Percentiles rank a stretch among this genome's conserved stretches.
phyloP scores from a whole-genome alignment of 495 filamentous ascomycete species.

The Copromyces sp. region DNA sequence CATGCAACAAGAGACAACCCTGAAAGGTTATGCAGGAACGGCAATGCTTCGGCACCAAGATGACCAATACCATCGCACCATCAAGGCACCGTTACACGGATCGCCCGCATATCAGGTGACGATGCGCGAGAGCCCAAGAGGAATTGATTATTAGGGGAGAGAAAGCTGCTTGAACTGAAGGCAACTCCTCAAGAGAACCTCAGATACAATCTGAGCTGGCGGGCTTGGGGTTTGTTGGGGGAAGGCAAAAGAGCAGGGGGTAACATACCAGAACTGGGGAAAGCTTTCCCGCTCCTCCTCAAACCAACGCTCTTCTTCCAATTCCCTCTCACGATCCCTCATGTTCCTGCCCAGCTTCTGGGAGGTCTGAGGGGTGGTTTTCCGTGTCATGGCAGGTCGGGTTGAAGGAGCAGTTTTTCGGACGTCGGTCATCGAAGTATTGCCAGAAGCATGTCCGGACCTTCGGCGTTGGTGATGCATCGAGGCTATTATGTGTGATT shows the following conservation, averaged over 20 bases:
- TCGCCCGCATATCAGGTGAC: constrained; percentile 35
- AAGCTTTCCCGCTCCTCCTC: constrained; percentile 42
- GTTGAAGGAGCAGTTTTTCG: constrained; percentile 30
- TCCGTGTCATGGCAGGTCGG: constrained; percentile 30
- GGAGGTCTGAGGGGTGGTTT: constrained; percentile 25
- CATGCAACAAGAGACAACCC: not conserved
- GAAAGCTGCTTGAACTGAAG: constrained; percentile 4
- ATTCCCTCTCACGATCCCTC: constrained; percentile 34
- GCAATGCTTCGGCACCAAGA: constrained; percentile 6
- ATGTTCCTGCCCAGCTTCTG: constrained; percentile 35
- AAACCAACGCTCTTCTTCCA: constrained; percentile 36
- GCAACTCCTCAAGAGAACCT: not conserved
- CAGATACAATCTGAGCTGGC: not conserved
- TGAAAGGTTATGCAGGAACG: constrained; percentile 33
- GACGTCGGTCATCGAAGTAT: constrained; percentile 39
- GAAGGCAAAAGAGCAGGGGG: not conserved
- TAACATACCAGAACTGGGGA: constrained; percentile 40
- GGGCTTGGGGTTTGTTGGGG: not conserved
- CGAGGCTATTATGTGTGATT: constrained; percentile 15
- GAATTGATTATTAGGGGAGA: constrained; percentile 15
- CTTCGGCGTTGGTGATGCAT: constrained; percentile 43
- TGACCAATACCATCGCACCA: constrained; percentile 2
- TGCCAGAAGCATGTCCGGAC: constrained; percentile 38
- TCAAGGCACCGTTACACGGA: constrained; percentile 22
- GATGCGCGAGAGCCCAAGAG: constrained; percentile 28